Evolutionary conservation across 768 basidiomycete genomes (phyloP).

Genomic region (Phaeotremella skinneri): DNA sequence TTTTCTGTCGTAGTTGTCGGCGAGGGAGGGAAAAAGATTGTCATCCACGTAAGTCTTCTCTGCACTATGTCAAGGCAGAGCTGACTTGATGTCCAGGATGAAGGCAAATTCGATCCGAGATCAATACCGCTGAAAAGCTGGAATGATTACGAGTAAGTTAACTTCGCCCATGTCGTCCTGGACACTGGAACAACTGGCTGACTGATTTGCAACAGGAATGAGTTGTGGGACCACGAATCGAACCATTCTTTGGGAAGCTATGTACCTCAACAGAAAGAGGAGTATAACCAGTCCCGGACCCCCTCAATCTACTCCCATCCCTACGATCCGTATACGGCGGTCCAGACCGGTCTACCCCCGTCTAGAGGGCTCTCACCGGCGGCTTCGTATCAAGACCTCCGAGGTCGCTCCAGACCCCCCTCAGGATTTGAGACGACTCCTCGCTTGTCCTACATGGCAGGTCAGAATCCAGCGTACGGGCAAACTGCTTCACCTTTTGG

Average conservation of each 20-base stretch:
- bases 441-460: slow-evolving; percentile 56
- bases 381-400: slow-evolving; percentile 61
- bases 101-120: slow-evolving; percentile 93
- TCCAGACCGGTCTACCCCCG: slow-evolving; percentile 63
- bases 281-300: slow-evolving; percentile 54
- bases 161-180: slow-evolving; percentile 1
- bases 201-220: slow-evolving; percentile 62
- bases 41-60: slow-evolving; percentile 74
- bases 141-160: slow-evolving; percentile 78
- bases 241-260: slow-evolving; percentile 93
- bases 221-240: slow-evolving; percentile 95
- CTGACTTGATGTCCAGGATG: slow-evolving; percentile 62
- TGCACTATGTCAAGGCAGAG: not conserved
- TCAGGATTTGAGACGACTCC: slow-evolving; percentile 62
- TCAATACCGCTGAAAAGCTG: slow-evolving; percentile 93
- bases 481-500: slow-evolving; percentile 9
- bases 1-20: slow-evolving; percentile 71
- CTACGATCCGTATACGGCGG: slow-evolving; percentile 69
- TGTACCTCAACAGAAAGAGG: slow-evolving; percentile 72
- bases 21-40: slow-evolving; percentile 90
- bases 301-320: slow-evolving; percentile 62
- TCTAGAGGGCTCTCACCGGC: slow-evolving; percentile 72
- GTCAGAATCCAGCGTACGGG: slow-evolving; percentile 41
- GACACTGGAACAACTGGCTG: slow-evolving; percentile 3
- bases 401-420: slow-evolving; percentile 25